Conservation (phyloP, 75 land plant species). For the Pinus taeda region DNA sequence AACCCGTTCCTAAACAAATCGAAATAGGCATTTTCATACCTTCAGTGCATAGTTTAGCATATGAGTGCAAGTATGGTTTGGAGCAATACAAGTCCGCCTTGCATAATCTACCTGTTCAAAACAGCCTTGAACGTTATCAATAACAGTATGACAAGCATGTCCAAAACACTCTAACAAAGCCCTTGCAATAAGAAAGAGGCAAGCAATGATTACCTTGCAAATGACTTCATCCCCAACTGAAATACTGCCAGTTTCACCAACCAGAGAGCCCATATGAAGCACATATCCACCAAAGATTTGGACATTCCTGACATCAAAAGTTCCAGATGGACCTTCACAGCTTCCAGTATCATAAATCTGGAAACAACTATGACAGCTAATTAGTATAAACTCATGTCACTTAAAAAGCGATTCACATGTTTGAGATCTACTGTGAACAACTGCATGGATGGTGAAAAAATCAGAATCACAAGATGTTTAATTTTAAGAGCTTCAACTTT, state of each 20-base stretch:
- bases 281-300: constrained; percentile 92
- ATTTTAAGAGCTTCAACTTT: too few relatives aligned
- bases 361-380: constrained; percentile 9
- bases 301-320: constrained; percentile 76
- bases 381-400: not conserved
- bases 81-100: constrained; percentile 78
- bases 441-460: too few relatives aligned
- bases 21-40: constrained; percentile 33
- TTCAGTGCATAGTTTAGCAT: constrained; percentile 91
- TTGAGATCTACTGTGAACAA: not conserved
- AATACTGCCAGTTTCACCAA: constrained; percentile 29
- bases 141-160: constrained; percentile 7
- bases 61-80: constrained; percentile 98
- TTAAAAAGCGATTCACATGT: not conserved
- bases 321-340: constrained; percentile 57
- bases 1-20: not conserved
- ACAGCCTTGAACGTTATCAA: not conserved
- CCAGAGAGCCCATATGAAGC: constrained; percentile 79
- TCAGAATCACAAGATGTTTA: too few relatives aligned
- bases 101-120: constrained; percentile 79
- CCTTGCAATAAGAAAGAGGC: constrained; percentile 7
- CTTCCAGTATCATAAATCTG: constrained; percentile 92
- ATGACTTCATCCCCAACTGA: constrained; percentile 70
- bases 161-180: not conserved
- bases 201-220: constrained; percentile 50